Conservation (phyloP, 2,329 filamentous ascomycete genomes). For the Aschersonia sp. region DNA sequence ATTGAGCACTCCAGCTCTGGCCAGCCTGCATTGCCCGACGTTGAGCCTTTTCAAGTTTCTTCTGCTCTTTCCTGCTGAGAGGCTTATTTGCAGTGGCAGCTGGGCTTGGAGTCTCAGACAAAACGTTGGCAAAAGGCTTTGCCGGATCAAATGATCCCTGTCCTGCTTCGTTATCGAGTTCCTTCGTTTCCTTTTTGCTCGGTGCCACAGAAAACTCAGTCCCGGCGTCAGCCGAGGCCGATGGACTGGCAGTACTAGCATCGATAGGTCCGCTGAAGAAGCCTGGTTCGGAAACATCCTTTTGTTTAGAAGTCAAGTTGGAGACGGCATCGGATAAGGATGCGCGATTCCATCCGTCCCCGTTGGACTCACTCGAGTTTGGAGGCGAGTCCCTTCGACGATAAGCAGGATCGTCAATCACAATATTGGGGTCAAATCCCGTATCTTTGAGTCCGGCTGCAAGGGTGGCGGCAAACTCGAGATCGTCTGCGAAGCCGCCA, state of each 20-base stretch:
- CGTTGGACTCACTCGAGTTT: slow-evolving; percentile 33
- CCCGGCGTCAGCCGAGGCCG: slow-evolving; percentile 10
- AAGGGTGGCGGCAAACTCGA: slow-evolving; percentile 54
- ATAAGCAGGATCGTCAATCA: slow-evolving; percentile 51
- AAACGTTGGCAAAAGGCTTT: slow-evolving; percentile 2
- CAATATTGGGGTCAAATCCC: slow-evolving; percentile 56
- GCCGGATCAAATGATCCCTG: slow-evolving; percentile 2
- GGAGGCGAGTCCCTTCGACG: slow-evolving; percentile 49
- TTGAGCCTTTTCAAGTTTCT: slow-evolving; percentile 26
- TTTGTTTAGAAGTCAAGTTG: slow-evolving; percentile 16
- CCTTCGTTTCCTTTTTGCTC: slow-evolving; percentile 30
- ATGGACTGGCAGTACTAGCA: slow-evolving; percentile 19
- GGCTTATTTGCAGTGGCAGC: slow-evolving; percentile 12
- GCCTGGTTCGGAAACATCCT: slow-evolving; percentile 18
- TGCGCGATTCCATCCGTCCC: slow-evolving; percentile 27
- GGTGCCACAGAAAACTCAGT: slow-evolving; percentile 15
- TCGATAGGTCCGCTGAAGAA: slow-evolving; percentile 34
- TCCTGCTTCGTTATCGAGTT: background rate
- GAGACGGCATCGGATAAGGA: slow-evolving; percentile 34
- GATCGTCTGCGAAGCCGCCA: slow-evolving; percentile 50
- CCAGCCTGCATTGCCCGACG: slow-evolving; percentile 4
- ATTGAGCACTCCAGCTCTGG: slow-evolving; percentile 2
- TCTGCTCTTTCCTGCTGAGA: slow-evolving; percentile 33
- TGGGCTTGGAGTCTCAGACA: slow-evolving; percentile 3
- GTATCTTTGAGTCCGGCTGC: slow-evolving; percentile 54